phyloP scores from a whole-genome alignment of 2,329 filamentous ascomycete species.

The Ceratocystis lukuohia region DNA sequence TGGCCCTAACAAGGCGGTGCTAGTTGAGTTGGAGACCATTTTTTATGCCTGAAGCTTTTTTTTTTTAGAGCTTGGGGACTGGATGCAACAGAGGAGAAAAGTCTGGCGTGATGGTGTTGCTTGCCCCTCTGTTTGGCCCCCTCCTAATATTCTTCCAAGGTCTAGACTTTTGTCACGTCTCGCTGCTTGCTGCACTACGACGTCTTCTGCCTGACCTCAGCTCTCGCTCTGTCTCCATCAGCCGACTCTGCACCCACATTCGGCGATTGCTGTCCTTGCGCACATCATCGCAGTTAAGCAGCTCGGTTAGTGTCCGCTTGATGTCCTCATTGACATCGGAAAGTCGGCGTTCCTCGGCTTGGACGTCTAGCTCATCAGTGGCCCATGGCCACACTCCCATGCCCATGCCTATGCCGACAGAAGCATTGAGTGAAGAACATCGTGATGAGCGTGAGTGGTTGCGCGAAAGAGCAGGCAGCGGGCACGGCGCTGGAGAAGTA shows the following conservation, averaged over 20 bases:
- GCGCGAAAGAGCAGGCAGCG: constrained; percentile 25
- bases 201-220: constrained; percentile 40
- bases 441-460: not conserved
- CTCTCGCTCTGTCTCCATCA: constrained; percentile 49
- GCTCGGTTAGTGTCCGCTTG: constrained; percentile 47
- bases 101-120: not conserved
- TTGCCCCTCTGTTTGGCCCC: not conserved
- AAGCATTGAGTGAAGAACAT: constrained; percentile 8
- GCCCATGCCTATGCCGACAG: constrained; percentile 3
- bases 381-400: constrained; percentile 3
- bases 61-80: not conserved
- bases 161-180: not conserved
- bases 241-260: constrained; percentile 44
- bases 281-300: constrained; percentile 46
- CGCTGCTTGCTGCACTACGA: constrained; percentile 28
- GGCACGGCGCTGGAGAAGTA: constrained; percentile 42
- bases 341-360: constrained; percentile 37
- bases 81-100: not conserved
- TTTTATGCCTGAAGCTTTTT: not conserved
- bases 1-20: not conserved
- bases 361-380: constrained; percentile 29
- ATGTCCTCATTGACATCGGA: constrained; percentile 46
- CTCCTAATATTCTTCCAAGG: not conserved
- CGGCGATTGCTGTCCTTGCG: constrained; percentile 39
- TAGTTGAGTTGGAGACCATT: not conserved